Evolutionary conservation across 805 yeast genomes (phyloP).

Genomic region (Kluyveromyces aestuarii): DNA sequence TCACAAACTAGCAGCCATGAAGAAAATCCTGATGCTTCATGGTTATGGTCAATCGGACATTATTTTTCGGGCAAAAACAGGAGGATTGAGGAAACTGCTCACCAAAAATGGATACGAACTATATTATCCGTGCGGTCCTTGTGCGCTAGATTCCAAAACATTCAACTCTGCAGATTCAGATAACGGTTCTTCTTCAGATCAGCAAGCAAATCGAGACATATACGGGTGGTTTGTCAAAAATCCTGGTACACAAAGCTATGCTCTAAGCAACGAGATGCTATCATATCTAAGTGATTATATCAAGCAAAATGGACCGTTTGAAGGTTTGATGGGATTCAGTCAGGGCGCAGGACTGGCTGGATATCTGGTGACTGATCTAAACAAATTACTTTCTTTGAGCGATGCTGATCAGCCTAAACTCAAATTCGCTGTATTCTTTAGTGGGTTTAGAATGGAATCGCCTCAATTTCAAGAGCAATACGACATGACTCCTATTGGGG

Average conservation of each 20-base stretch:
- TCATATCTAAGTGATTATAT: constrained; percentile 36
- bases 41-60: constrained; percentile 83
- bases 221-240: constrained; percentile 61
- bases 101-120: constrained; percentile 53
- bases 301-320: constrained; percentile 59
- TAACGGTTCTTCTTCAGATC: constrained; percentile 26
- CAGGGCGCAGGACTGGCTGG: constrained; percentile 88
- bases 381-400: constrained; percentile 33
- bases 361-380: constrained; percentile 45
- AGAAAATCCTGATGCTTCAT: constrained; percentile 70
- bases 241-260: constrained; percentile 29
- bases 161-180: constrained; percentile 32
- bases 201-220: constrained; percentile 14
- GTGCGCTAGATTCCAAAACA: constrained; percentile 8
- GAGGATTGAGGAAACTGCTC: constrained; percentile 73
- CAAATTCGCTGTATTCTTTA: constrained; percentile 64
- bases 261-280: constrained; percentile 29
- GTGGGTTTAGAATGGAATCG: constrained; percentile 44
- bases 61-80: constrained; percentile 72
- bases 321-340: constrained; percentile 81
- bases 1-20: neutral
- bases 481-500: constrained; percentile 10
- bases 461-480: constrained; percentile 14
- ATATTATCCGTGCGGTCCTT: constrained; percentile 67
- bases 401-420: constrained; percentile 35